Percentiles rank a stretch among this genome's conserved stretches.
Evolutionary conservation across 768 basidiomycete species (phyloP).

Genomic region (Stropharia rugosoannulata): DNA sequence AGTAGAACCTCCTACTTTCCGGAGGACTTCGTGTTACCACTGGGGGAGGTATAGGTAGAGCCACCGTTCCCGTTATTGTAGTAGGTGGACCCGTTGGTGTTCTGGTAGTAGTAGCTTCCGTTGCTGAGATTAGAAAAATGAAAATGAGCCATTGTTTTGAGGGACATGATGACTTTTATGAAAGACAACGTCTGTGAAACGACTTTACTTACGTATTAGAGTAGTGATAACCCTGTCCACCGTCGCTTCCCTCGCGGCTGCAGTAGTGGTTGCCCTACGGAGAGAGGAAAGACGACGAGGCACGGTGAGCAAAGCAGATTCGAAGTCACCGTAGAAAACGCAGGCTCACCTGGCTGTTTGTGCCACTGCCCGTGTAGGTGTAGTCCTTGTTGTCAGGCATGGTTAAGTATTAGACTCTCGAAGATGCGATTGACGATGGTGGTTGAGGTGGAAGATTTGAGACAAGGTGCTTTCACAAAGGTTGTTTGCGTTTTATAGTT

Average conservation of each 20-base stretch:
- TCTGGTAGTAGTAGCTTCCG: slow-evolving; percentile 64
- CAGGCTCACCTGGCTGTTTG: slow-evolving; percentile 34
- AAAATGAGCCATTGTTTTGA: not conserved
- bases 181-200: not conserved
- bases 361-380: slow-evolving; percentile 45
- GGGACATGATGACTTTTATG: not conserved
- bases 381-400: slow-evolving; percentile 28
- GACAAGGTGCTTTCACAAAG: too few species aligned
- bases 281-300: not conserved
- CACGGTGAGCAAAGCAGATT: not conserved
- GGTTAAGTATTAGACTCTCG: not conserved
- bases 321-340: not conserved
- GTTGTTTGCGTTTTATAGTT: not conserved
- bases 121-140: slow-evolving; percentile 20
- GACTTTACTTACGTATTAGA: slow-evolving; percentile 46
- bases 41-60: slow-evolving; percentile 50
- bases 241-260: slow-evolving; percentile 43
- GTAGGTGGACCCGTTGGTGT: slow-evolving; percentile 61
- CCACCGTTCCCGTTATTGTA: slow-evolving; percentile 50
- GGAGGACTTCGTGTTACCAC: slow-evolving; percentile 20
- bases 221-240: slow-evolving; percentile 55
- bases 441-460: slow-evolving; percentile 4
- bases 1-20: slow-evolving; percentile 6
- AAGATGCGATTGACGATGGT: not conserved
- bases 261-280: slow-evolving; percentile 63